Percentiles rank a stretch among this genome's conserved stretches.
Evolutionary conservation across 2,329 filamentous ascomycete genomes (phyloP).

Genomic region (Ophiobolus disseminans): DNA sequence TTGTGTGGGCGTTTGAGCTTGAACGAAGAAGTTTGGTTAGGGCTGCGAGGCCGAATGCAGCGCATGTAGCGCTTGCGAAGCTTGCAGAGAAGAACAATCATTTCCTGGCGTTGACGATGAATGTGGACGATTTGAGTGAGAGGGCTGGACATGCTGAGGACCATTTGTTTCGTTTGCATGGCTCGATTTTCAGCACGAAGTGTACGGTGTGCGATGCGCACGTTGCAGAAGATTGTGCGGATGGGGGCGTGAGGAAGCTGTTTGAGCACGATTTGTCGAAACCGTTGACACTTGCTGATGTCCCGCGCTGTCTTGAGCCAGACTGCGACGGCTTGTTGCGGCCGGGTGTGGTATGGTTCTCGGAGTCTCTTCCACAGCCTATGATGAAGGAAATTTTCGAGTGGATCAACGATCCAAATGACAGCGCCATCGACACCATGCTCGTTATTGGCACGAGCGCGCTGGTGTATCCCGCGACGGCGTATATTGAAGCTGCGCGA

Average conservation of each 20-base stretch:
- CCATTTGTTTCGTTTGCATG: slow-evolving; percentile 20
- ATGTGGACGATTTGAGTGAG: slow-evolving; percentile 29
- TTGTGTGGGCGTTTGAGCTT: slow-evolving; percentile 28
- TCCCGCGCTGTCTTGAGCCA: slow-evolving; percentile 18
- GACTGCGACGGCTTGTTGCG: slow-evolving; percentile 20
- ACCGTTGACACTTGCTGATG: slow-evolving; percentile 1
- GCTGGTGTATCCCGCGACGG: slow-evolving; percentile 27
- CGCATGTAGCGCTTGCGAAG: slow-evolving; percentile 26
- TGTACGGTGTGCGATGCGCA: slow-evolving; percentile 15
- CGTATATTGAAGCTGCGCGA: slow-evolving; percentile 25
- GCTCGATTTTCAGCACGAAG: slow-evolving; percentile 22
- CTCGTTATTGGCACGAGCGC: slow-evolving; percentile 32
- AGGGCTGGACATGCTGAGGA: slow-evolving; percentile 13
- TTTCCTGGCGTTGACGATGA: slow-evolving; percentile 31
- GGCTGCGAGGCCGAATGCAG: slow-evolving; percentile 26
- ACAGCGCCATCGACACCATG: slow-evolving; percentile 27
- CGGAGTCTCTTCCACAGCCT: slow-evolving; percentile 40
- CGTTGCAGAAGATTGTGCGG: not conserved
- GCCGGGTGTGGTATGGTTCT: slow-evolving; percentile 29
- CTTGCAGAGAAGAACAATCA: slow-evolving; percentile 15
- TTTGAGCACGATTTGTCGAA: slow-evolving; percentile 1
- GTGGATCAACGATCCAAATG: slow-evolving; percentile 6
- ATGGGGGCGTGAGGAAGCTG: not conserved
- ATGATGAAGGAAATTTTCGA: slow-evolving; percentile 5
- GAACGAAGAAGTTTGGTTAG: slow-evolving; percentile 12